Evolutionary conservation across 1,284 basidiomycete species (phyloP).

Genomic region (Cryptococcus hybrid): DNA sequence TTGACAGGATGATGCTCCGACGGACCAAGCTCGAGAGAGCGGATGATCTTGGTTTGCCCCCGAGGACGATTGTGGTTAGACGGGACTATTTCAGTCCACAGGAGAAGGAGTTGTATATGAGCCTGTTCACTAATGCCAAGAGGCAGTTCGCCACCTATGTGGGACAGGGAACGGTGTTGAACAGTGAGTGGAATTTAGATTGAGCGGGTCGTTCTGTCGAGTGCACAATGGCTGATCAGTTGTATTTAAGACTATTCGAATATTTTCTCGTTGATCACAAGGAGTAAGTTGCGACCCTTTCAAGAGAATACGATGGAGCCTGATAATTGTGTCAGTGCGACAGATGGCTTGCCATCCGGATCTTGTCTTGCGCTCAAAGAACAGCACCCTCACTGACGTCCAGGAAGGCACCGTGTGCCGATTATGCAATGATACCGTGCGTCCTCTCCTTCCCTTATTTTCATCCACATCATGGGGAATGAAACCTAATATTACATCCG

Average conservation of each 20-base stretch:
- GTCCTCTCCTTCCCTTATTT: not conserved
- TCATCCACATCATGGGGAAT: not conserved
- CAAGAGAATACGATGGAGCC: not conserved
- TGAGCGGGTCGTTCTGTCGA: not conserved
- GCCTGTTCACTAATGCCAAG: slow-evolving; percentile 88
- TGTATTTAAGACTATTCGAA: slow-evolving; percentile 77
- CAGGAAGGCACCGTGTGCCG: slow-evolving; percentile 79
- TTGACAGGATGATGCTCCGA: slow-evolving; percentile 93
- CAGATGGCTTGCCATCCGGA: slow-evolving; percentile 94
- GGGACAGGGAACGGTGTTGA: slow-evolving; percentile 83
- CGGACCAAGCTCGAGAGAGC: slow-evolving; percentile 78
- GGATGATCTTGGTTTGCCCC: slow-evolving; percentile 96
- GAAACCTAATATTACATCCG: not conserved
- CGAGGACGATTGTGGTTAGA: slow-evolving; percentile 84
- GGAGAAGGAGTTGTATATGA: slow-evolving; percentile 93
- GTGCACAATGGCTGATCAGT: not conserved
- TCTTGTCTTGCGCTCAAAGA: slow-evolving; percentile 74
- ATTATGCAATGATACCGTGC: slow-evolving; percentile 88
- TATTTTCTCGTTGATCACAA: slow-evolving; percentile 66
- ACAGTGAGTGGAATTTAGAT: slow-evolving; percentile 61
- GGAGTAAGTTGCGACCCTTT: slow-evolving; percentile 33
- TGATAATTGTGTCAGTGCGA: slow-evolving; percentile 57
- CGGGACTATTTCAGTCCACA: slow-evolving; percentile 94
- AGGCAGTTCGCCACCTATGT: slow-evolving; percentile 89
- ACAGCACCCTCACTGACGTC: slow-evolving; percentile 66